Percentiles rank a stretch among this genome's conserved stretches.
phyloP scores from a whole-genome alignment of 140 eudicot genomes.

The Bidens hawaiensis region DNA sequence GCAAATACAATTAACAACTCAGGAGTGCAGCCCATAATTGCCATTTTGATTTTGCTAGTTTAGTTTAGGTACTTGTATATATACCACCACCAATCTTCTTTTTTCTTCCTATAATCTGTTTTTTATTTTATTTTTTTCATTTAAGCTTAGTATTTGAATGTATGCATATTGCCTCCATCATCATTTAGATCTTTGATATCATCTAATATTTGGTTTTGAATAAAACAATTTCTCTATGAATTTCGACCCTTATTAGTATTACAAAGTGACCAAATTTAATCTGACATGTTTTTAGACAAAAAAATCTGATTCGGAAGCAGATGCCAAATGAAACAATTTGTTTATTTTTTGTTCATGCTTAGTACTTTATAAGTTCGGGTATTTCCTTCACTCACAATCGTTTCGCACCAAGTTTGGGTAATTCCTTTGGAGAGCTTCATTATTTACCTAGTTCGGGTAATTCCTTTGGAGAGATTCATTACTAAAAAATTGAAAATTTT shows the following conservation, averaged over 20 bases:
- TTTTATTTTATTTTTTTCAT: background rate
- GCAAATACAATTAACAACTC: conserved; percentile 3
- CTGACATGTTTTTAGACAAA: too few species aligned
- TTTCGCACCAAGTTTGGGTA: too few species aligned
- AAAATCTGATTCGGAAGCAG: too few species aligned
- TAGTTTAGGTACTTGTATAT: conserved; percentile 29
- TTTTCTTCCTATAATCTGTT: background rate
- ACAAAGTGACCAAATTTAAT: background rate
- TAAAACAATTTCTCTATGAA: background rate
- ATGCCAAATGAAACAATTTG: too few species aligned
- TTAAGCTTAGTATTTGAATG: conserved; percentile 8
- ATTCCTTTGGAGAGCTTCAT: too few species aligned
- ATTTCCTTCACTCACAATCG: too few species aligned
- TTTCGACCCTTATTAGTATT: background rate
- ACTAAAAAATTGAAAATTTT: too few species aligned
- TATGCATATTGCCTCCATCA: conserved; percentile 1
- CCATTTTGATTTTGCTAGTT: conserved; percentile 20
- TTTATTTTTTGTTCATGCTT: too few species aligned
- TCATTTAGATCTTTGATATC: too few species aligned
- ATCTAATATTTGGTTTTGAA: background rate
- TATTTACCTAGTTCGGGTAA: too few species aligned
- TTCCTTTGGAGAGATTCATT: too few species aligned
- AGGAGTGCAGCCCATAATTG: conserved; percentile 23
- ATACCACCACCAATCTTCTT: conserved; percentile 11
- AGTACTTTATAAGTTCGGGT: too few species aligned